Evolutionary conservation across 2,329 filamentous ascomycete genomes (phyloP), one percentile per base, ranked within the genome.

Genomic region (Fusarium miscanthi): DNA sequence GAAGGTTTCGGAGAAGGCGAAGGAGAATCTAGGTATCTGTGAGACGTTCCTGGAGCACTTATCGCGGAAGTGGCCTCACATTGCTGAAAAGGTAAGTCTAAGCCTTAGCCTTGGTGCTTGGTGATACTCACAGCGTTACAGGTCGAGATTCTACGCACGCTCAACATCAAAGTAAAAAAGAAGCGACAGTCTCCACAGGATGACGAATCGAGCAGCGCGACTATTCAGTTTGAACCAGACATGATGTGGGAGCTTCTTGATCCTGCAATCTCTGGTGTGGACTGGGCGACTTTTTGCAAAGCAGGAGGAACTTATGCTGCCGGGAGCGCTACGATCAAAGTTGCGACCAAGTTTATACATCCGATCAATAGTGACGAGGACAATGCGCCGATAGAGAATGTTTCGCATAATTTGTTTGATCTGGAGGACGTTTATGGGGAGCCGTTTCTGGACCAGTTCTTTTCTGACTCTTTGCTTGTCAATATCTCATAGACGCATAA

Each of bases 271-370:
- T 71, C 70, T 0, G 66, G 59, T 0, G 6, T 59, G 8, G 43
- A 51, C 33, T 61, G 49, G 51, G 31, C 38, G 1, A 23, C 31
- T 3, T n/a, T 63, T 0, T 56, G 27, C 17, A 46, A 40, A 4
- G n/a, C 40, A 11, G 57, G 56, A 11, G 53, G 51, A 8, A 27
- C 49, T 1, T 48, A 69, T 19, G 53, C 21, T 27, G 41, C 62
- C 1, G 60, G 63, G 2, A 76, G 69, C n/a, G 62, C 75, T 17
- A 77, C 74, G 2, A 68, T 77, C 19, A 69, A 72, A 1, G 75
- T 77, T 0, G 74, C 74, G 7, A 77, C 75, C 0, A 77, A 74
- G 6, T 76, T 77, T 30, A 60, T 77, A n/a, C 75, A 77, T 17
- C 74, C 74, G 0, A 48, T 77, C 2, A 57, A 57, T 2, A 73